Percentiles rank a stretch among this genome's conserved stretches.
Evolutionary conservation across 2,329 filamentous ascomycete genomes (phyloP).

Genomic region (Botrytis paeoniae): DNA sequence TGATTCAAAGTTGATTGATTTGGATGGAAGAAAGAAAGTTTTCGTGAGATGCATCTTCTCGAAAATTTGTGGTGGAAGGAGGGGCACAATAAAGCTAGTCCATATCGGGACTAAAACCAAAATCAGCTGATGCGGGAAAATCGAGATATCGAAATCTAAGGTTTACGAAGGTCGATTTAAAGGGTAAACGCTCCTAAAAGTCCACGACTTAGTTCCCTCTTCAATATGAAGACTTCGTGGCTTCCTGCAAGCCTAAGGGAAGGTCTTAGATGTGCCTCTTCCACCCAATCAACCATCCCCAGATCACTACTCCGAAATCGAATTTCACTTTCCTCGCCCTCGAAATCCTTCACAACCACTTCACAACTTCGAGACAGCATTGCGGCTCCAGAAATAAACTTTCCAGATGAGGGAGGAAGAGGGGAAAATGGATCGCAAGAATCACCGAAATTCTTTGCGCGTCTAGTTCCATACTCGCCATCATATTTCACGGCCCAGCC

Average conservation of each 20-base stretch:
- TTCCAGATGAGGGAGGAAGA: constrained; percentile 33
- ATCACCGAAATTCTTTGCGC: constrained; percentile 49
- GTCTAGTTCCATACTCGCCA: constrained; percentile 77
- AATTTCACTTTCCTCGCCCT: constrained; percentile 21
- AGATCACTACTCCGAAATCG: constrained; percentile 22
- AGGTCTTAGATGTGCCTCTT: constrained; percentile 30
- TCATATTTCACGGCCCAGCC: constrained; percentile 94
- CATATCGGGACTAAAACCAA: neutral
- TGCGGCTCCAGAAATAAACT: constrained; percentile 46
- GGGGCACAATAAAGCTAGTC: constrained; percentile 11
- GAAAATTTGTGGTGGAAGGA: constrained; percentile 18
- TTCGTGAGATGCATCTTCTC: constrained; percentile 17
- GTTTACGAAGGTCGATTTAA: constrained; percentile 5
- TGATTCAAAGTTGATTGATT: constrained; percentile 24
- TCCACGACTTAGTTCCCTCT: constrained; percentile 18
- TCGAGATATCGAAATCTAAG: constrained; percentile 13
- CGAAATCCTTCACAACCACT: constrained; percentile 34
- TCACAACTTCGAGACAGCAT: constrained; percentile 38
- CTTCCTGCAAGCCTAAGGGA: constrained; percentile 33
- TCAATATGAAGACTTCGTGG: constrained; percentile 37
- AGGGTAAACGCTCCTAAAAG: constrained; percentile 1
- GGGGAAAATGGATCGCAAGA: constrained; percentile 29
- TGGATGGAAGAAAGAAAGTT: constrained; percentile 11
- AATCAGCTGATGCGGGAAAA: constrained; percentile 18
- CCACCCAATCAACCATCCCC: constrained; percentile 21